Evolutionary conservation across 306 rosid species (phyloP).

Genomic region (Biancaea sappan): DNA sequence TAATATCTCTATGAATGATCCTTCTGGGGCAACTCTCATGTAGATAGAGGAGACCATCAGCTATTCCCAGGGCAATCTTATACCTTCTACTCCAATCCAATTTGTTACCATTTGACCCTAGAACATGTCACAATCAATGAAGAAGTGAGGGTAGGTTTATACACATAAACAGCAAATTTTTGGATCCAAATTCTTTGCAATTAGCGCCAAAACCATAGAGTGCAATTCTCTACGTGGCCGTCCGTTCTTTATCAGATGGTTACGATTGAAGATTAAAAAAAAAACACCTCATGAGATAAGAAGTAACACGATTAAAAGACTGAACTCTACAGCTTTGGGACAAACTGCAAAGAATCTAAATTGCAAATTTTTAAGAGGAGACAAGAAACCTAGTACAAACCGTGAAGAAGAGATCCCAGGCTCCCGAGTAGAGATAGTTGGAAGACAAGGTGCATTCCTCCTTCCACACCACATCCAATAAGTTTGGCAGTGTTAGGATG

Average conservation of each 20-base stretch:
- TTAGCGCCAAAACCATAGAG: no score
- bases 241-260: no score
- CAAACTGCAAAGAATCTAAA: no score
- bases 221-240: no score
- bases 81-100: constrained; percentile 77
- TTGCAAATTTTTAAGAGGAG: not conserved
- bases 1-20: constrained; percentile 85
- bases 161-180: constrained; percentile 12
- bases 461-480: constrained; percentile 73
- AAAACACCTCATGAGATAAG: no score
- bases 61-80: constrained; percentile 66
- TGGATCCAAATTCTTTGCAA: no score
- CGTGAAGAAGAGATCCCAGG: constrained; percentile 75
- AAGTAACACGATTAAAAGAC: no score
- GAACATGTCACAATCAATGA: constrained; percentile 1
- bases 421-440: constrained; percentile 70
- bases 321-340: no score
- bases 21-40: constrained; percentile 73
- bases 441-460: constrained; percentile 75
- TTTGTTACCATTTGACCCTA: constrained; percentile 50
- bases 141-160: constrained; percentile 4
- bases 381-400: constrained; percentile 37
- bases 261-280: no score
- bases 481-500: constrained; percentile 81
- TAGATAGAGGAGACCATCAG: constrained; percentile 78